Evolutionary conservation across 2,329 filamentous ascomycete species (phyloP).

Genomic region (Magnaporthiopsis poae): DNA sequence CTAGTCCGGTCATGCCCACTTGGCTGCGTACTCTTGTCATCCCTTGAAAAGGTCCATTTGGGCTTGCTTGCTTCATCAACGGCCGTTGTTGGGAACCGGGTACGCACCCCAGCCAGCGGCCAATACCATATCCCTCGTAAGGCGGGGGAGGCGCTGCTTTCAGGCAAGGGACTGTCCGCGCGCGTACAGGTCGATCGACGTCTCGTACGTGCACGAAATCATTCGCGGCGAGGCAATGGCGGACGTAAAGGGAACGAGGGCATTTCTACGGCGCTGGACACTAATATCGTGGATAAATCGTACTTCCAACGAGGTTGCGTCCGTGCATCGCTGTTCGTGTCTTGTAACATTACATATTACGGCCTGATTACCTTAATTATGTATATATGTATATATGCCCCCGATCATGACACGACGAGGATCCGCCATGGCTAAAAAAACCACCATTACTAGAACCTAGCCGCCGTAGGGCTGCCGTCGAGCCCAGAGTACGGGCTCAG

Average conservation of each 20-base stretch:
- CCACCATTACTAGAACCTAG: no score
- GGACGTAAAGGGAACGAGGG: neutral
- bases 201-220: neutral
- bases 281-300: no score
- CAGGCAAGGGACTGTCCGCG: neutral
- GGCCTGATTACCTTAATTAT: no score
- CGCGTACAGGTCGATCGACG: neutral
- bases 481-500: slow-evolving; percentile 29
- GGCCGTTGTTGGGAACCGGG: neutral
- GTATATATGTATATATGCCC: no score
- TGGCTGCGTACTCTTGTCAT: neutral
- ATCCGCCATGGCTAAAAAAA: no score
- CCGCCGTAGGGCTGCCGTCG: slow-evolving; percentile 9
- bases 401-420: no score
- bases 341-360: no score
- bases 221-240: neutral
- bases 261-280: neutral
- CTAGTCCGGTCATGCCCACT: neutral
- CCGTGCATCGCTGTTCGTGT: no score
- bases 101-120: neutral
- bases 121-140: neutral
- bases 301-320: no score
- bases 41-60: neutral
- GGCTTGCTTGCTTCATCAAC: neutral
- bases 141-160: neutral